Conservation (phyloP, 2,329 filamentous ascomycete genomes). For the Aspergillus vadensis region DNA sequence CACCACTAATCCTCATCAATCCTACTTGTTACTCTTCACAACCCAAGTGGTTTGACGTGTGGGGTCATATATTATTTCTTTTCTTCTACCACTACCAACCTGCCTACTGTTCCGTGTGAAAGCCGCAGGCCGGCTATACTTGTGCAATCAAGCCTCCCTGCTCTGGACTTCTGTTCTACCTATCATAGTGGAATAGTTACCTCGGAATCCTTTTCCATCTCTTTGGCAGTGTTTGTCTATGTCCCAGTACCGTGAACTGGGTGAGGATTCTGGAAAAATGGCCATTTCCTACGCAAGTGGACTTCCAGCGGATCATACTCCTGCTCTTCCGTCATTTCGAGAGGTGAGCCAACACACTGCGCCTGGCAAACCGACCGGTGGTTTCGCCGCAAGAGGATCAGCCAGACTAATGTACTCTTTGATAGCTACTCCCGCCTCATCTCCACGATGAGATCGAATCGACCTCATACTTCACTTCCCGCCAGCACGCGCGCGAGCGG, state of each 20-base stretch:
- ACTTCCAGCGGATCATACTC: slow-evolving; percentile 34
- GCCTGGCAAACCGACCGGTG: neutral
- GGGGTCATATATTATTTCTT: neutral
- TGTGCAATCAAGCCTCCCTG: slow-evolving; percentile 12
- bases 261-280: slow-evolving; percentile 41
- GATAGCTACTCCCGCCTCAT: slow-evolving; percentile 43
- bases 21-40: neutral
- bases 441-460: slow-evolving; percentile 47
- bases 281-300: slow-evolving; percentile 42
- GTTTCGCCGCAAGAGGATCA: neutral
- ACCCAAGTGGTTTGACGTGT: neutral
- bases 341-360: slow-evolving; percentile 32
- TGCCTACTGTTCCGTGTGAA: neutral
- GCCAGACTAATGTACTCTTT: slow-evolving; percentile 12
- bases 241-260: slow-evolving; percentile 36
- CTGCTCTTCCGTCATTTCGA: slow-evolving; percentile 42
- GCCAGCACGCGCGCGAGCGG: slow-evolving; percentile 33
- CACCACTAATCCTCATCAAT: slow-evolving; percentile 2
- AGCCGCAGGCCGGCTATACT: slow-evolving; percentile 25
- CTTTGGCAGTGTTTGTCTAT: slow-evolving; percentile 31
- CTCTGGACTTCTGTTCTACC: neutral
- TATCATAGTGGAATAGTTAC: slow-evolving; percentile 5
- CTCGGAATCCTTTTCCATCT: slow-evolving; percentile 1
- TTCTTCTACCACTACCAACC: neutral
- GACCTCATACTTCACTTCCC: slow-evolving; percentile 35